Base-by-base conservation (phyloP, 371 early-diverging fungal genomes). In the Circinella minor region DNA sequence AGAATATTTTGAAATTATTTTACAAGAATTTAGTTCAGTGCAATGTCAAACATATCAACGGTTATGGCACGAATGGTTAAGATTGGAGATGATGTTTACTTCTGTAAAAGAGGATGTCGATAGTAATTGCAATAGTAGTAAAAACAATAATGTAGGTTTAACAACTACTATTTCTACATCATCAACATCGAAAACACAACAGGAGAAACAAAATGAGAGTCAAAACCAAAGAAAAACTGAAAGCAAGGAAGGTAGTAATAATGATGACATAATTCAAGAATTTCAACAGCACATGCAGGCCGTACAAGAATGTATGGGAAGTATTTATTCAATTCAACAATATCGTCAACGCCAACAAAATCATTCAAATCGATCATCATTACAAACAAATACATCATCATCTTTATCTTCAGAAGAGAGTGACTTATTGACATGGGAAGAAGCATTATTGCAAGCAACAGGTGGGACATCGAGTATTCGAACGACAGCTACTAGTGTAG, bases 1-100 rank as follows among this genome's bases (percentile, higher is more conserved):
- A 1, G 76, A 85, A 62, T 89, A 87, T 67, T 81, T 91, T 68
- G 86, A 89, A 48, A 49, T 79, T 37, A 74, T 91, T 9, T 70
- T 88, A 1, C 77, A 72, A 60, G 79, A 86, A 17, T 77, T 89
- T 48, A 83, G 82, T 14, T 75, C 69, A 20, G 76, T 90, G 3
- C 93, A 93, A 65, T 76, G 82, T 27, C 70, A 70, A 55, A 70
- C 73, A 3, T 74, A 83, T 67, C 69, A 75, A 11, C 57, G 63
- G 7, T 38, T 69, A 36, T 39, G 62, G 20, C 62, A 66, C 36
- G 75, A 70, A 18, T 67, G 68, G 67, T 48, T 61, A 48, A 63
- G 63, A 20, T 59, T 71, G 15, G 63, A 61, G 27, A 55, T 4
- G 54, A 66, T 61, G 47, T 27, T 54, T 38, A 34, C 46, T 11